Evolutionary conservation across 2,329 filamentous ascomycete genomes (phyloP).

Genomic region (Pseudocercospora vitis): DNA sequence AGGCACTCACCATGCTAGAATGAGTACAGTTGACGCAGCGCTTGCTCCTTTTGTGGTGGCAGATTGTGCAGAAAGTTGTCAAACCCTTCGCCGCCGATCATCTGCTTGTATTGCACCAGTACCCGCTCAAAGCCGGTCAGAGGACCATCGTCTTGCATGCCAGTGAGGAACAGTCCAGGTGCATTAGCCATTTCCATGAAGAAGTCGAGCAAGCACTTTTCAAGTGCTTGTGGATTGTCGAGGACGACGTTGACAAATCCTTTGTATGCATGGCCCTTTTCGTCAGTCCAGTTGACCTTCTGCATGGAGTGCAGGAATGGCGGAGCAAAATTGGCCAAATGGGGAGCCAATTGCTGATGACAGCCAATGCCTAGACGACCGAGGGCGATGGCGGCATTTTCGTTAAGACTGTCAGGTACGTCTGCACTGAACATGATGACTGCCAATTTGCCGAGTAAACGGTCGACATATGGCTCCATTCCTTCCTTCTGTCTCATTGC

Average conservation of each 20-base stretch:
- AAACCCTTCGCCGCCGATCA: constrained; percentile 53
- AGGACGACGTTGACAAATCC: constrained; percentile 85
- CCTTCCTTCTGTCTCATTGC: constrained; percentile 71
- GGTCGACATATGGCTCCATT: constrained; percentile 74
- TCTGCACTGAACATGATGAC: constrained; percentile 82
- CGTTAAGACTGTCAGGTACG: constrained; percentile 81
- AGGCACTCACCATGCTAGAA: constrained; percentile 35
- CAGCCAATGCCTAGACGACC: constrained; percentile 82
- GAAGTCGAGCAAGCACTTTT: constrained; percentile 77
- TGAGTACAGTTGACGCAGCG: constrained; percentile 46
- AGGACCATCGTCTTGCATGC: constrained; percentile 60
- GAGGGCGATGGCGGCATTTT: constrained; percentile 92
- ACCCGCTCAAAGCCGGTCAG: constrained; percentile 69
- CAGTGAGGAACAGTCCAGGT: constrained; percentile 56
- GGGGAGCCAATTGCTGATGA: constrained; percentile 72
- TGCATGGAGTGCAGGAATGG: constrained; percentile 80
- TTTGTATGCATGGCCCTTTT: constrained; percentile 90
- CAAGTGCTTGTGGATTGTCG: constrained; percentile 88
- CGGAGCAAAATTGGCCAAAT: constrained; percentile 75
- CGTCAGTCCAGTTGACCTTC: constrained; percentile 82
- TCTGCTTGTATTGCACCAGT: constrained; percentile 54
- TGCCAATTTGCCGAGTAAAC: constrained; percentile 73
- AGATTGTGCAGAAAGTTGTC: constrained; percentile 52
- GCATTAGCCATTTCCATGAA: constrained; percentile 80
- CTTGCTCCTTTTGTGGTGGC: constrained; percentile 45